Evolutionary conservation across 2,329 filamentous ascomycete genomes (phyloP), one percentile per base, ranked within the genome.

Genomic region (Berkeleyomyces basicola): DNA sequence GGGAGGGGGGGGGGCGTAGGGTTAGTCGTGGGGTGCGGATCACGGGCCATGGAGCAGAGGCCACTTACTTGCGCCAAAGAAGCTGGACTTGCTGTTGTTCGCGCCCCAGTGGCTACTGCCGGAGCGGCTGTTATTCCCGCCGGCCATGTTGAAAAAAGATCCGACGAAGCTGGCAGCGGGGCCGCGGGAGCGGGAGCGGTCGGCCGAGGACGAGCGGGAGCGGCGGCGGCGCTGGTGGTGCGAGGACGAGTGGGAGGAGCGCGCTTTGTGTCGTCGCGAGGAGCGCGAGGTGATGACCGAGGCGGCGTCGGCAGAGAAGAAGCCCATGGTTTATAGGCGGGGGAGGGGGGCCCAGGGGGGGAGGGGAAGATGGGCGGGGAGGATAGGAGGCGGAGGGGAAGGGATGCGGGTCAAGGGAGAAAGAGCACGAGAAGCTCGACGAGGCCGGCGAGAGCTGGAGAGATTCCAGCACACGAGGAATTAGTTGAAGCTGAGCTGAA

Each of bases 71-170:
- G 59, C 59, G 14, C 60, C 42, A 16, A 53, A 62, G 39, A 59
- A 53, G 47, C 42, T 55, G 37, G 10, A 42, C 16, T 53, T 44
- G 42, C 44, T 60, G 51, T 16, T 70, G 77, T 76, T 73, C 58
- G 70, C 69, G 31, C 74, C 74, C 65, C 80, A 80, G 69, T 80
- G 75, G 67, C 73, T 76, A 23, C 23, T 23, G 36, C 37, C 31
- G 60, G 74, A 74, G 51, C 75, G 73, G 66, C 73, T 76, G 63
- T 69, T 69, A 66, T 76, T 76, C 61, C 69, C 69, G 65, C 76
- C 76, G 62, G 75, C 75, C 55, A 77, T 68, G 51, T 76, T 73
- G 64, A 74, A 71, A 58, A 72, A 66, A 36, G 71, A 72, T 61
- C 71, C 74, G 60, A 69, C 69, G 7, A 63, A 23, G 11, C 58